These are phyloP conservation scores for Sphagnum magellanicum DNA, from an alignment of 228 moss, liverwort and hornwort species.

Conservation along the genomic window DNA sequence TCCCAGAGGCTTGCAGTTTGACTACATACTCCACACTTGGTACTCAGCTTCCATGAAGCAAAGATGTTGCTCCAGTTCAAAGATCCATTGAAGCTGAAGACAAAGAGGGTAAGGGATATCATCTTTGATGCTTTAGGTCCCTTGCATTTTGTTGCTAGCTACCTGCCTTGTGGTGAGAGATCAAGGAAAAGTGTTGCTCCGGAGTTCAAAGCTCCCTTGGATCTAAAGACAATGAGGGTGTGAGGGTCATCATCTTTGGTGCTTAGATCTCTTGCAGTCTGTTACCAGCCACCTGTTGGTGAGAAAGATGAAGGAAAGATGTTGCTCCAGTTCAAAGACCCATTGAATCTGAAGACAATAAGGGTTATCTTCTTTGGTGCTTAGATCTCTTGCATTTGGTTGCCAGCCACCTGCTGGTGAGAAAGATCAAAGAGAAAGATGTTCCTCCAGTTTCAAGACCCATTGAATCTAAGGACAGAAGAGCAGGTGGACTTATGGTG, in stretches of 20 bases:
- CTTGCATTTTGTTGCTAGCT: neutral
- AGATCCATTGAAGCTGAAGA: constrained; percentile 86
- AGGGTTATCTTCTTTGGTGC: constrained; percentile 30
- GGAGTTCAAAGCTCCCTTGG: too few relatives aligned
- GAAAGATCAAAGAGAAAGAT: too few relatives aligned
- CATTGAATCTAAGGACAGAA: too few relatives aligned
- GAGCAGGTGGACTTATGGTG: too few relatives aligned
- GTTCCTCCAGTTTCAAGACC: too few relatives aligned
- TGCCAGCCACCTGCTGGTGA: neutral
- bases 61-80: constrained; percentile 93
- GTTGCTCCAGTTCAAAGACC: constrained; percentile 88
- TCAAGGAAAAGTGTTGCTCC: too few relatives aligned
- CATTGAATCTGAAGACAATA: constrained; percentile 81
- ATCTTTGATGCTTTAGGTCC: neutral
- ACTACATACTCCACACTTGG: constrained; percentile 8
- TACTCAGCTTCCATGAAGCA: constrained; percentile 36
- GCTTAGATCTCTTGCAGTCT: neutral
- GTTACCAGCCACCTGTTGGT: neutral
- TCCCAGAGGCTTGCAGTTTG: constrained; percentile 7
- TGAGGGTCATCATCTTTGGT: neutral
- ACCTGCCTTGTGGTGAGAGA: neutral
- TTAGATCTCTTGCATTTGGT: neutral
- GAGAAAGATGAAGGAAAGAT: constrained; percentile 54
- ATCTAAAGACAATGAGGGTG: neutral
- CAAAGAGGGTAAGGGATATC: constrained; percentile 53